phyloP scores from a whole-genome alignment of 768 basidiomycete genomes.

The Astraeus odoratus region DNA sequence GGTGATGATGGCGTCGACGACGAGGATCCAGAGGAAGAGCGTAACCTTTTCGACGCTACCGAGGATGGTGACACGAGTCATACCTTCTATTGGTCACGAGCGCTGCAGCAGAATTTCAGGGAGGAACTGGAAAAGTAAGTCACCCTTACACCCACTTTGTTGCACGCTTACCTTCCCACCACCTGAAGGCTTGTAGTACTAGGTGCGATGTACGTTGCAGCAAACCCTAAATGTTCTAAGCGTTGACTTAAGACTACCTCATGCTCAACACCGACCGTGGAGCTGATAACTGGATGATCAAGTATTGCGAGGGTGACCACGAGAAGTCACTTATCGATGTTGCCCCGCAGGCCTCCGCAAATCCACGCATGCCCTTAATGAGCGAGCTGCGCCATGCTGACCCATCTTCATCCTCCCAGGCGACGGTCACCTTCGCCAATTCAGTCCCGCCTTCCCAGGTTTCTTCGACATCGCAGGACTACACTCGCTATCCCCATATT shows the following conservation, averaged over 20 bases:
- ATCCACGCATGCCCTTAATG: slow-evolving; percentile 66
- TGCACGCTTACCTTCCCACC: slow-evolving; percentile 8
- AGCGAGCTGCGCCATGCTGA: slow-evolving; percentile 55
- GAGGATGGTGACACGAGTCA: slow-evolving; percentile 48
- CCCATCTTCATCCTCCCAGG: slow-evolving; percentile 30
- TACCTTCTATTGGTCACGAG: slow-evolving; percentile 79
- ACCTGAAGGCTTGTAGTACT: slow-evolving; percentile 68
- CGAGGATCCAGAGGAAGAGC: slow-evolving; percentile 68
- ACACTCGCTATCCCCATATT: slow-evolving; percentile 67
- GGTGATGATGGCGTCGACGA: slow-evolving; percentile 72
- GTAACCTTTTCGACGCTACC: slow-evolving; percentile 57
- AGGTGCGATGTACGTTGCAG: slow-evolving; percentile 33
- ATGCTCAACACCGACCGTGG: slow-evolving; percentile 89
- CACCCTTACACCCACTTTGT: neutral
- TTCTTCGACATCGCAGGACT: slow-evolving; percentile 31
- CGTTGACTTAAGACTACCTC: slow-evolving; percentile 56
- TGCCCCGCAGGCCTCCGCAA: slow-evolving; percentile 64
- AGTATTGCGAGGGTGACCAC: slow-evolving; percentile 76
- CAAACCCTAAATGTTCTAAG: neutral
- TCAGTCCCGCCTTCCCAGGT: slow-evolving; percentile 31
- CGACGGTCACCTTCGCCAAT: slow-evolving; percentile 33
- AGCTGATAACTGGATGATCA: slow-evolving; percentile 91
- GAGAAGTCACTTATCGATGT: slow-evolving; percentile 75
- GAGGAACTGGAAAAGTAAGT: slow-evolving; percentile 84
- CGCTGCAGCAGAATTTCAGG: slow-evolving; percentile 74